phyloP scores from a whole-genome alignment of 2,329 filamentous ascomycete genomes.

The Arthrobotrys iridis region DNA sequence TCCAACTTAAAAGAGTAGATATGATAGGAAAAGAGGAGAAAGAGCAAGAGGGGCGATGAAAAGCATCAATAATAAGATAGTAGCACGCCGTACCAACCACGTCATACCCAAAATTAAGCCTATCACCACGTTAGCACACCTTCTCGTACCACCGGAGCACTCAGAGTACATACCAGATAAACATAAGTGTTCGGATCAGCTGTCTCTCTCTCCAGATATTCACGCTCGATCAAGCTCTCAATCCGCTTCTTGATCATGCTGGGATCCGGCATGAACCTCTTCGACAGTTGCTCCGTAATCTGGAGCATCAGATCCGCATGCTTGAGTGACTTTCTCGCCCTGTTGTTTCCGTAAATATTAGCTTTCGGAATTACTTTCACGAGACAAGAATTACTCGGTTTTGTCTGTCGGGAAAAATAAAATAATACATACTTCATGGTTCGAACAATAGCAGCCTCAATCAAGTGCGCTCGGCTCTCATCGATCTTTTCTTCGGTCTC shows the following conservation, averaged over 20 bases:
- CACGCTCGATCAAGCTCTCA: slow-evolving; percentile 67
- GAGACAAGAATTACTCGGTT: too few species aligned
- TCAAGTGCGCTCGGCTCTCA: slow-evolving; percentile 65
- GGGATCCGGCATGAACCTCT: slow-evolving; percentile 66
- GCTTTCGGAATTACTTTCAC: neutral
- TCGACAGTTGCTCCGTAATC: slow-evolving; percentile 65
- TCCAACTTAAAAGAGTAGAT: neutral
- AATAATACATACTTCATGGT: slow-evolving; percentile 68
- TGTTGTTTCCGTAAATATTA: neutral
- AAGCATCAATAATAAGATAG: too few species aligned
- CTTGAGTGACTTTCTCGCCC: slow-evolving; percentile 63
- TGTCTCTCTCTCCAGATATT: slow-evolving; percentile 64
- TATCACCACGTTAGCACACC: neutral
- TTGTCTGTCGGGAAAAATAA: too few species aligned
- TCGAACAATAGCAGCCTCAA: slow-evolving; percentile 67
- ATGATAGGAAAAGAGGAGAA: neutral
- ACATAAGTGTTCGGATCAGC: slow-evolving; percentile 63
- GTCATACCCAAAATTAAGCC: slow-evolving; percentile 37
- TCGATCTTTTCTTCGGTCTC: slow-evolving; percentile 61
- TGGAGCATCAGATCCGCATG: slow-evolving; percentile 66
- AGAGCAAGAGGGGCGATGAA: neutral
- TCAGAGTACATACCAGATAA: slow-evolving; percentile 62
- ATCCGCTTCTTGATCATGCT: slow-evolving; percentile 67
- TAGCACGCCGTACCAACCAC: too few species aligned
- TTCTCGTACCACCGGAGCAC: too few species aligned